These are phyloP conservation scores for Penicillium vulpinum DNA, from an alignment of 2,329 filamentous ascomycete species.

Conservation along the genomic window DNA sequence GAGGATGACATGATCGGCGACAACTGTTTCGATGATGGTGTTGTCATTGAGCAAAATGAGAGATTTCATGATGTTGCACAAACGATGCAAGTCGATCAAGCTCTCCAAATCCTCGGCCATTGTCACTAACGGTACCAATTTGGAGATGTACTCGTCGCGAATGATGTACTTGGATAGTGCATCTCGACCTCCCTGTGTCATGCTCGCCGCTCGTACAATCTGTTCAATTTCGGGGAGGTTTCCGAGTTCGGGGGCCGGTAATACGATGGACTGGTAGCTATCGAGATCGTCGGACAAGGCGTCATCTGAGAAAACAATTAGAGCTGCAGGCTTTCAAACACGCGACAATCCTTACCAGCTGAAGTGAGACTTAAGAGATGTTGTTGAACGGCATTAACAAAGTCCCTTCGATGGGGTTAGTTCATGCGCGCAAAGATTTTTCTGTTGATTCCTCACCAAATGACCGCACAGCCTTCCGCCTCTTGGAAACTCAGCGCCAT, in stretches of 20 bases:
- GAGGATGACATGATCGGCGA: constrained; percentile 83
- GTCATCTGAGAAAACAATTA: constrained; percentile 61
- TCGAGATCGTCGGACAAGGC: constrained; percentile 89
- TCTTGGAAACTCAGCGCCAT: constrained; percentile 99
- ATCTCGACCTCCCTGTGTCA: constrained; percentile 74
- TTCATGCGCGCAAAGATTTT: constrained; percentile 11
- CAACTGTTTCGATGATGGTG: constrained; percentile 87
- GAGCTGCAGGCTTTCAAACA: constrained; percentile 3
- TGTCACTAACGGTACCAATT: constrained; percentile 80
- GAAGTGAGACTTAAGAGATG: constrained; percentile 63
- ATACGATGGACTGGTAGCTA: constrained; percentile 65
- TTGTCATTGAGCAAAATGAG: constrained; percentile 94
- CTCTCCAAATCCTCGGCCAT: constrained; percentile 91
- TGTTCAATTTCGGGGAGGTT: constrained; percentile 83
- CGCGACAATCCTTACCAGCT: constrained; percentile 54
- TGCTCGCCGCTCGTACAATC: constrained; percentile 75
- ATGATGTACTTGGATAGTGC: constrained; percentile 85
- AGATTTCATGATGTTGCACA: constrained; percentile 98
- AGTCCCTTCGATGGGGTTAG: constrained; percentile 64
- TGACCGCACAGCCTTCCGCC: constrained; percentile 85
- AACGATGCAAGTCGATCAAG: constrained; percentile 77
- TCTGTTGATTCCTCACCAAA: constrained; percentile 67
- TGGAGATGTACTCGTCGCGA: constrained; percentile 79
- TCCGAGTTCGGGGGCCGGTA: constrained; percentile 77
- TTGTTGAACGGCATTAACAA: constrained; percentile 82